Conservation (phyloP, 2,329 filamentous ascomycete species). For the Eutypa lata region DNA sequence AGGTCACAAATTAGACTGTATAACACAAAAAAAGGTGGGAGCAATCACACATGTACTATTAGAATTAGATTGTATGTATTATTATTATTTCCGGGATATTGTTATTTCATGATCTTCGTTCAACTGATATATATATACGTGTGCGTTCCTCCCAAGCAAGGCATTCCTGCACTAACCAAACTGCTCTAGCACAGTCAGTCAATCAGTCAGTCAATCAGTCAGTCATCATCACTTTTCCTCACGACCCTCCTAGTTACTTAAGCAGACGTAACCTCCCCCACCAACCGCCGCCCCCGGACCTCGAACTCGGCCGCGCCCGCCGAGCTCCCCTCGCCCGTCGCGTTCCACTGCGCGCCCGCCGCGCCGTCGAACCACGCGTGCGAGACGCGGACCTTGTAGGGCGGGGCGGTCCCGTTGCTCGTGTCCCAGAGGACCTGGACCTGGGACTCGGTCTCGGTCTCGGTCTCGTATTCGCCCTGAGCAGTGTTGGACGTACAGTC, state of each 20-base stretch:
- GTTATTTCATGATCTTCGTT: too few relatives aligned
- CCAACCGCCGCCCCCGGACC: background rate
- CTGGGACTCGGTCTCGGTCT: background rate
- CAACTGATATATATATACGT: too few relatives aligned
- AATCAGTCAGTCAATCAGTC: background rate
- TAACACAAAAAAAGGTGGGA: too few relatives aligned
- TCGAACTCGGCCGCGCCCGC: background rate
- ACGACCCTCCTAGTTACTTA: background rate
- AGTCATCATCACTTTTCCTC: background rate
- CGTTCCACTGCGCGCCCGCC: background rate
- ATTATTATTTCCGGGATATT: too few relatives aligned
- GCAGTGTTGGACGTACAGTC: background rate
- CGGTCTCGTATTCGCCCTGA: background rate
- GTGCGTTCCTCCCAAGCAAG: too few relatives aligned
- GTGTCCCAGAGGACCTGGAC: background rate
- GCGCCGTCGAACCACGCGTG: background rate
- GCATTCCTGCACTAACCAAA: too few relatives aligned
- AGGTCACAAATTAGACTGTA: too few relatives aligned
- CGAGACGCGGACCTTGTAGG: background rate
- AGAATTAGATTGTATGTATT: too few relatives aligned
- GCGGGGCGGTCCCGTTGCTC: background rate
- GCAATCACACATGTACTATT: too few relatives aligned
- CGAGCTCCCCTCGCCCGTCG: background rate
- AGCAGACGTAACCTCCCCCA: background rate
- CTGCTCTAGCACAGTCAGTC: background rate